A percentile compares a stretch with the other conserved stretches of the same genome.
phyloP scores from a whole-genome alignment of 805 yeast genomes.

The Zygosaccharomyces siamensis region DNA sequence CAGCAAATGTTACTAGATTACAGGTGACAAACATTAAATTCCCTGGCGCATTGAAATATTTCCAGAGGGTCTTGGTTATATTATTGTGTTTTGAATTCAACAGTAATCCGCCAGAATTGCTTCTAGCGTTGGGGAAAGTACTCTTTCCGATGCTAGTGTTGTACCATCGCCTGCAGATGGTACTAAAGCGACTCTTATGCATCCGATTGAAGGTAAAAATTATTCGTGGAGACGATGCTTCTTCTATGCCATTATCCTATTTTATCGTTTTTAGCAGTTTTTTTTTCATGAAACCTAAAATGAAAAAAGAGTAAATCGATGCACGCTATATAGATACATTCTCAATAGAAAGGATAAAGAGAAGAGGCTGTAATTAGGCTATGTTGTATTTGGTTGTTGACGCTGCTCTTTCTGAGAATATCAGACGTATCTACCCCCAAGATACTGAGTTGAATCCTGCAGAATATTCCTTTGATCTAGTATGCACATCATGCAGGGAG shows the following conservation, averaged over 20 bases:
- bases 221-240: background rate
- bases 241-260: background rate
- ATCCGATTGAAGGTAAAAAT: background rate
- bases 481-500: constrained; percentile 78
- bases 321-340: too few species aligned
- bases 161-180: constrained; percentile 10
- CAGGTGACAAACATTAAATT: constrained; percentile 38
- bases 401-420: constrained; percentile 40
- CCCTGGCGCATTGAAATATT: constrained; percentile 38
- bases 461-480: constrained; percentile 67
- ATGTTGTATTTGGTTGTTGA: constrained; percentile 30
- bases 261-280: background rate
- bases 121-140: constrained; percentile 4
- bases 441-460: constrained; percentile 61
- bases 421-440: constrained; percentile 51
- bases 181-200: constrained; percentile 7
- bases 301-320: background rate
- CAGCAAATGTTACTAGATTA: constrained; percentile 34
- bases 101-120: constrained; percentile 11
- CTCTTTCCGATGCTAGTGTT: constrained; percentile 6
- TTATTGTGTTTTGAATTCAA: constrained; percentile 9
- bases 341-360: background rate
- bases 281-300: background rate
- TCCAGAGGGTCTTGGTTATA: constrained; percentile 29
- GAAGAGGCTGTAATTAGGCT: background rate